Evolutionary conservation across 306 rosid genomes (phyloP), one percentile per base, ranked within the genome.

Genomic region (Hippophae gyantsensis): DNA sequence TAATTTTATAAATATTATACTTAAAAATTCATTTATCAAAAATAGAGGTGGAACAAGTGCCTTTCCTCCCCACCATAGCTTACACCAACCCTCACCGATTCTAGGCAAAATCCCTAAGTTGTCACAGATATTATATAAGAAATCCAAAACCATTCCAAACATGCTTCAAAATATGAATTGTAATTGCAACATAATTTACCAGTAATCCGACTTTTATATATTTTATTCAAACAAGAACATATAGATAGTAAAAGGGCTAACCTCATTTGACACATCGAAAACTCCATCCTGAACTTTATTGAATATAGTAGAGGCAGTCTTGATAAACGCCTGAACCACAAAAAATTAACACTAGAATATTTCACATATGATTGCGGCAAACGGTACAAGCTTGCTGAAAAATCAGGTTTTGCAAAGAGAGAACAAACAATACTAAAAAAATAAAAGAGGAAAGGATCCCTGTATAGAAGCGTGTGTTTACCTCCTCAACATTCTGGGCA

Each of bases 401-500:
- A 32, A 32, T 32, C 4, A 32, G 38, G 38, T 32, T 32, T 32
- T 32, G 5, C 5, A 32, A 32, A 32, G 38, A 32, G 38, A 58
- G 59, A 61, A 59, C 4, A 48, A 68, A 69, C 43, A 58, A 10
- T 45, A 54, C 27, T 58, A 6, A 23, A 43, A n/a, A 45, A 41
- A 18, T 18, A 7, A 7, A 3, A 26, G 56, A 13, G n/a, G 51
- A 48, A 32, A 26, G 42, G 63, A 18, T 23, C 10, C 43, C 9
- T 5, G 32, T 25, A 62, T 47, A 32, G 38, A 5, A 45, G 2
- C 32, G 12, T 48, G 70, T 67, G 45, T 53, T 71, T 45, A 87
- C 98, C 98, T 92, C 98, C 79, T 92, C 98, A 47, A 92, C 96
- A 76, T 92, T 87, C 68, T 87, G 98, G 60, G 98, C 96, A 48